A percentile compares a stretch with the other conserved stretches of the same genome.
These are phyloP conservation scores for Trichoderma sp. DNA, from an alignment of 2,329 filamentous ascomycete genomes.

Conservation along the genomic window DNA sequence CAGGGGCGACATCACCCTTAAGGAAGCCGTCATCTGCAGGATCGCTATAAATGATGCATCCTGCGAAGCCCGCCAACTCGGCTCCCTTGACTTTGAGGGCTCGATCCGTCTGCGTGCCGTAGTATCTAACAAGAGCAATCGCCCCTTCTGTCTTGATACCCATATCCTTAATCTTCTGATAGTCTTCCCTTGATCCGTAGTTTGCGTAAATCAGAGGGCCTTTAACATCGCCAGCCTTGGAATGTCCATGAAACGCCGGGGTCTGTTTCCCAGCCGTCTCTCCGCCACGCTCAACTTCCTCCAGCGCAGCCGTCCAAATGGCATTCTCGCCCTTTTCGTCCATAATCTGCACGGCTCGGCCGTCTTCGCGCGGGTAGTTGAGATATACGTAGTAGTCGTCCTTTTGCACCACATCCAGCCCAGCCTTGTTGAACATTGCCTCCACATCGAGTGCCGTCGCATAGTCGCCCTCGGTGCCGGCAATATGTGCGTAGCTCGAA, in stretches of 20 bases:
- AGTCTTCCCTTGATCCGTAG: conserved; percentile 84
- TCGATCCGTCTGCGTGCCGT: conserved; percentile 70
- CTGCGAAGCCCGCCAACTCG: conserved; percentile 79
- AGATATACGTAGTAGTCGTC: conserved; percentile 87
- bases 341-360: conserved; percentile 79
- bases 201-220: conserved; percentile 91
- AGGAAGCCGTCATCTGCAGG: conserved; percentile 81
- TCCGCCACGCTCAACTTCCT: conserved; percentile 72
- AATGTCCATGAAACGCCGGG: conserved; percentile 83
- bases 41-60: conserved; percentile 91
- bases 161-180: conserved; percentile 67
- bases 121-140: conserved; percentile 81
- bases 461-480: conserved; percentile 91
- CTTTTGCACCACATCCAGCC: conserved; percentile 73
- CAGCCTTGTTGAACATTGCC: conserved; percentile 69
- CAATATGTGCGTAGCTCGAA: conserved; percentile 84
- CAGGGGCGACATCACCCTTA: conserved; percentile 70
- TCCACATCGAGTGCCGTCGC: conserved; percentile 83
- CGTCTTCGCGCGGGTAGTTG: conserved; percentile 81
- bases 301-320: conserved; percentile 77
- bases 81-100: conserved; percentile 88
- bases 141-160: conserved; percentile 75
- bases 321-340: conserved; percentile 62
- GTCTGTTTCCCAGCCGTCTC: conserved; percentile 68
- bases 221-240: conserved; percentile 79